A percentile compares a stretch with the other conserved stretches of the same genome.
These are phyloP conservation scores for Leishmania guyanensis DNA, from an alignment of 208 protist species.

Conservation along the genomic window DNA sequence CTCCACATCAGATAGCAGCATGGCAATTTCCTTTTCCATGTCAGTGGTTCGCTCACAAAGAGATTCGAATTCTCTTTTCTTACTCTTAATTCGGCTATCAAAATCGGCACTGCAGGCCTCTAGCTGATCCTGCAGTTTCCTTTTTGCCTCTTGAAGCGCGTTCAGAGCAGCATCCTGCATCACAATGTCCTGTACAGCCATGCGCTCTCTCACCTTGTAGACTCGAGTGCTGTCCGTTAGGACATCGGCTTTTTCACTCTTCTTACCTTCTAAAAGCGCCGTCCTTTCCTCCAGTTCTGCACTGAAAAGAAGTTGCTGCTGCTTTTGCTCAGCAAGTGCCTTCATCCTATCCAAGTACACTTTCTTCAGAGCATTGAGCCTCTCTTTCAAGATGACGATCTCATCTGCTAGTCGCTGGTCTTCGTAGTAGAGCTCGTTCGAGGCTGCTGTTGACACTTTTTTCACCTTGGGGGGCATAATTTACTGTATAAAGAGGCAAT, in stretches of 20 bases:
- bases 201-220: conserved; percentile 80
- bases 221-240: conserved; percentile 85
- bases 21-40: conserved; percentile 88
- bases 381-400: conserved; percentile 47
- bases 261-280: conserved; percentile 33
- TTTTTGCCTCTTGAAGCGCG: conserved; percentile 64
- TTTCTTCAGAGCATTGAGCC: conserved; percentile 64
- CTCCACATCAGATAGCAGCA: conserved; percentile 68
- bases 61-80: conserved; percentile 59
- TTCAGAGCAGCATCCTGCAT: conserved; percentile 58
- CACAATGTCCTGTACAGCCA: conserved; percentile 57
- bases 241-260: conserved; percentile 73
- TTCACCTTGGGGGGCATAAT: conserved; percentile 27
- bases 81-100: conserved; percentile 65
- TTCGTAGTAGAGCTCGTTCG: conserved; percentile 55
- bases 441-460: conserved; percentile 23
- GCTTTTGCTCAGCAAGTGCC: conserved; percentile 35
- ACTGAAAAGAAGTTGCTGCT: conserved; percentile 46
- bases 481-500: background rate
- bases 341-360: conserved; percentile 62
- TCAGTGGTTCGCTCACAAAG: conserved; percentile 58
- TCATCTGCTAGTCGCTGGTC: conserved; percentile 73
- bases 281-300: conserved; percentile 30
- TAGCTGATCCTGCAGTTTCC: conserved; percentile 51
- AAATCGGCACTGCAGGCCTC: conserved; percentile 53